These are phyloP conservation scores for Trichosanthes cucumerina DNA, from an alignment of 306 rosid genomes.

Conservation along the genomic window DNA sequence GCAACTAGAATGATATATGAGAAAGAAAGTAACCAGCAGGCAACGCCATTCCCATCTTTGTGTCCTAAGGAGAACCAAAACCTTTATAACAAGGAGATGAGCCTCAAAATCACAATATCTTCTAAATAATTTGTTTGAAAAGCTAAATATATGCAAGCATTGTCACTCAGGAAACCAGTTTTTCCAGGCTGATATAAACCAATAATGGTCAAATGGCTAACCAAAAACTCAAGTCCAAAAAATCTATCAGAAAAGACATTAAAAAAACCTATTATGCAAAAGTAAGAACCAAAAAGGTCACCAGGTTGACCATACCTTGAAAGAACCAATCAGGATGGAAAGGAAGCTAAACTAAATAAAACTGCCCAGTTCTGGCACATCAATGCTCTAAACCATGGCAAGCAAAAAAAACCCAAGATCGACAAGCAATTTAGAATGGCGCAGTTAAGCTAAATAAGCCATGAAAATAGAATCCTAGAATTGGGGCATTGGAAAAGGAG, in stretches of 20 bases:
- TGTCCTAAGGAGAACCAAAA: not conserved
- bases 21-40: not conserved
- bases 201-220: not conserved
- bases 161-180: not conserved
- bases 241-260: not conserved
- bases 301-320: not conserved
- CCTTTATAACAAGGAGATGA: not conserved
- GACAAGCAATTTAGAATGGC: not conserved
- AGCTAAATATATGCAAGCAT: not conserved
- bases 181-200: not conserved
- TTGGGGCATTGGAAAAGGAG: not conserved
- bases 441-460: not conserved
- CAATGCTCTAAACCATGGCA: not conserved
- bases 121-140: not conserved
- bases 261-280: not conserved
- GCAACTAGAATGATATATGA: not conserved
- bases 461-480: not conserved
- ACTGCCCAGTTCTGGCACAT: not conserved
- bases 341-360: not conserved
- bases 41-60: not conserved
- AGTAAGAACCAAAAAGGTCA: not conserved
- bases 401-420: not conserved
- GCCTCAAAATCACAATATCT: not conserved
- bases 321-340: not conserved
- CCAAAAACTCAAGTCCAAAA: not conserved